Base-by-base conservation (phyloP, 2,329 filamentous ascomycete genomes). In the Botryotinia narcissicola region DNA sequence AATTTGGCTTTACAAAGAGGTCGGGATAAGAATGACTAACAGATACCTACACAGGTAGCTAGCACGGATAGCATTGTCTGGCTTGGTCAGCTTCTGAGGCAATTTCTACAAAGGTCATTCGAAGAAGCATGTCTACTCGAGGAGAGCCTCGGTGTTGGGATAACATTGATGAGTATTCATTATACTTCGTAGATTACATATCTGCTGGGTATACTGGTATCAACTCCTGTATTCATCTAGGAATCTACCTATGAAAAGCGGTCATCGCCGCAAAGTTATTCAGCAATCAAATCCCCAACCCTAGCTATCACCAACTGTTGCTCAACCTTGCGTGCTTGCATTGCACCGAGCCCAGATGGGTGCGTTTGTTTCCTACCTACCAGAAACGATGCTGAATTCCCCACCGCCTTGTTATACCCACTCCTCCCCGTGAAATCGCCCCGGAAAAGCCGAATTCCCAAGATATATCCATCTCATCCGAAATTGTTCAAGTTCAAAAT, bases 401-500 rank as follows among this genome's bases (percentile, higher is more conserved):
- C 51, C 60, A 42, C 51, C 51, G 44, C 51, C 16, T 4, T 60
- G 5, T 35, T 44, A 59, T 14, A 57, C 29, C 25, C 37, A 60
- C 67, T 44, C 10, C 18, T 35, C 40, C 40, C 51, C 35, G 25
- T 68, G 64, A 22, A 29, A 57, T 25, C 46, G 35, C 67, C 51
- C 51, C 51, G 67, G 37, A 60, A 60, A 70, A 70, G 67, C 67
- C 67, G 67, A 70, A 60, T 70, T 44, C 29, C 51, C 51, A 70
- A n/a, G 51, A 70, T 44, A 66, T 66, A 66, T 67, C 63, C 63
- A 60, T 70, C 63, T 63, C 61, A 29, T 9, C 51, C 67, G 46
- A 44, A 37, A 32, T 42, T 29, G 16, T 32, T 54, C 37, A 20
- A 67, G 12, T 25, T 25, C 51, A 1, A 32, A 4, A 60, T n/a